Conservation (phyloP, 2,329 filamentous ascomycete species). For the Beauveria brongniartii region DNA sequence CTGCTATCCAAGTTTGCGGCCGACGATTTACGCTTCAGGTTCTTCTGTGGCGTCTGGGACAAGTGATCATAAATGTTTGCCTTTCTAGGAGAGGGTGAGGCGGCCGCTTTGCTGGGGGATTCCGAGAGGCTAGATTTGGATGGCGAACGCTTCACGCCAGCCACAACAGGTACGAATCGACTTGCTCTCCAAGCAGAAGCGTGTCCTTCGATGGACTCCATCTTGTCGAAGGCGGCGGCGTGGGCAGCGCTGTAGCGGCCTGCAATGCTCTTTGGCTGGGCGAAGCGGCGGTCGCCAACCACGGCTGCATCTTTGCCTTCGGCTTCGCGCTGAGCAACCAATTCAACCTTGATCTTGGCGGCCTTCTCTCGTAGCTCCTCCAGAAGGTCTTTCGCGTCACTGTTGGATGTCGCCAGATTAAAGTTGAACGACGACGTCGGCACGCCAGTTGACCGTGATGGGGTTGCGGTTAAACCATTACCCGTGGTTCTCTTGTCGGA, state of each 20-base stretch:
- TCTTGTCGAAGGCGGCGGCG: slow-evolving; percentile 87
- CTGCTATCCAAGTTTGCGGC: slow-evolving; percentile 24
- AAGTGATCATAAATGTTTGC: slow-evolving; percentile 15
- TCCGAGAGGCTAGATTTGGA: slow-evolving; percentile 48
- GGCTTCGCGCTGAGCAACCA: slow-evolving; percentile 53
- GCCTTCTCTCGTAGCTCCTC: slow-evolving; percentile 65
- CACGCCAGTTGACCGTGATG: slow-evolving; percentile 46
- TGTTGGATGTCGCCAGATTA: slow-evolving; percentile 47
- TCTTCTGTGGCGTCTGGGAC: slow-evolving; percentile 23
- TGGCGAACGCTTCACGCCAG: slow-evolving; percentile 31
- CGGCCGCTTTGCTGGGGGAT: slow-evolving; percentile 45
- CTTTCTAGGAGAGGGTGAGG: neutral
- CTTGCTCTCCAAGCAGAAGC: slow-evolving; percentile 65
- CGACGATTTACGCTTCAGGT: slow-evolving; percentile 26
- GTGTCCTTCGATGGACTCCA: slow-evolving; percentile 91
- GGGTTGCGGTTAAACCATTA: slow-evolving; percentile 46
- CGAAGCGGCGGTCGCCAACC: slow-evolving; percentile 58
- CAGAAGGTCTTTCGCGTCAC: slow-evolving; percentile 53
- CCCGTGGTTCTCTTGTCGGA: slow-evolving; percentile 36
- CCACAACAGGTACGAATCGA: slow-evolving; percentile 39
- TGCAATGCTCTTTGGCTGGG: slow-evolving; percentile 68
- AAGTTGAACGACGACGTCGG: slow-evolving; percentile 61
- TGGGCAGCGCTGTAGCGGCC: slow-evolving; percentile 78
- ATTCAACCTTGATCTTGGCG: slow-evolving; percentile 58
- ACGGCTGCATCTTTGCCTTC: slow-evolving; percentile 34